Evolutionary conservation across 2,329 filamentous ascomycete species (phyloP), one percentile per base, ranked within the genome.

Genomic region (Diaporthe sp.): DNA sequence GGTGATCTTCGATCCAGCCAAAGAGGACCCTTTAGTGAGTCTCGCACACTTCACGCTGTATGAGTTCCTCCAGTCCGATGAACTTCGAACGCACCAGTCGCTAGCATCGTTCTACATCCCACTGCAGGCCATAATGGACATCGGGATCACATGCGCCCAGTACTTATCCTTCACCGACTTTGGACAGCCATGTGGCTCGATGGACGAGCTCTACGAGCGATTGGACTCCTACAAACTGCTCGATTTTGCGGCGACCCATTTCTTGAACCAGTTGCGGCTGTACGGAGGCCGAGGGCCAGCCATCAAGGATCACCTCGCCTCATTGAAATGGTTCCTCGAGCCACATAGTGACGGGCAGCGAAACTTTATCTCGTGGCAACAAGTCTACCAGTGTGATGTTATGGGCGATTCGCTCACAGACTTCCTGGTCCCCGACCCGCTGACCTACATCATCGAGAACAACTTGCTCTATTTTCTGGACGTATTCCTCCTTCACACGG

Each of bases 1-100:
- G 25, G 25, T 64, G 28, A 15, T 47, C 17, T 66, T 47, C 42
- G 40, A 66, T n/a, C 60, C 40, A 47, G 40, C 17, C 60, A 66
- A 30, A 33, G 10, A 47, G 40, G 40, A 66, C 28, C 60, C 40
- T 10, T 7, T 66, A 2, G 60, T 66, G 25, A 66, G 17, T 33
- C 40, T 66, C 9, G 60, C 60, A 47, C 60, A 66, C 60, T 66
- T 66, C 40, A 66, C 40, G 8, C 19, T 47, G 28, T 47, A 47
- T 15, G 40, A 66, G 17, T 33, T 47, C 13, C 60, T 47, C 17
- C 25, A 66, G 19, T 66, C 60, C 40, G 60, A 66, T 22, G 40
- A 66, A 10, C 60, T 66, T 47, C 25, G 28, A 45, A 47, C 60
- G 19, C 60, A 66, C 19, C 13, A 33, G 40, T 47, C 60, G 35